Evolutionary conservation across 1,284 basidiomycete genomes (phyloP).

Genomic region (Microbotryum scabiosae): DNA sequence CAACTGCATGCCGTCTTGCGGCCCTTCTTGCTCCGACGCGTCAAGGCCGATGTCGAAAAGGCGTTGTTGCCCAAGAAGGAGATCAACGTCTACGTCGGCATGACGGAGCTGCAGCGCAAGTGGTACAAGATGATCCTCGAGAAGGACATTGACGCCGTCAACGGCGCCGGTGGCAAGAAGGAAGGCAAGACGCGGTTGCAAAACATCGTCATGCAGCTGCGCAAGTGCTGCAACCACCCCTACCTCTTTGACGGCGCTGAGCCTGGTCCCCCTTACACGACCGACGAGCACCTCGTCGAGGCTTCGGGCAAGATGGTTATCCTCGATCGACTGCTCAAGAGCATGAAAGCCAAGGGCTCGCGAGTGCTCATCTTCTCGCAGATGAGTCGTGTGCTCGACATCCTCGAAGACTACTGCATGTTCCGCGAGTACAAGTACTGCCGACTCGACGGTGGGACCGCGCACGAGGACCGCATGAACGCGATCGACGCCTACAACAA

Average conservation of each 20-base stretch:
- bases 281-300: constrained; percentile 90
- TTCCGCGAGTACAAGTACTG: constrained; percentile 91
- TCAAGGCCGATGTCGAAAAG: constrained; percentile 98
- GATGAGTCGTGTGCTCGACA: constrained; percentile 93
- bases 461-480: constrained; percentile 89
- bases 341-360: constrained; percentile 86
- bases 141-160: constrained; percentile 98
- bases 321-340: constrained; percentile 81
- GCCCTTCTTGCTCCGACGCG: constrained; percentile 86
- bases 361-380: constrained; percentile 96
- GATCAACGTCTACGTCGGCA: constrained; percentile 96
- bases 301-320: constrained; percentile 98
- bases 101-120: constrained; percentile 96
- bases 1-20: constrained; percentile 94
- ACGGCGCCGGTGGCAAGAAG: constrained; percentile 90
- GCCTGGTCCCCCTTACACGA: constrained; percentile 96
- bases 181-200: constrained; percentile 95
- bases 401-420: constrained; percentile 93
- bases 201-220: constrained; percentile 98
- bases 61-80: constrained; percentile 95
- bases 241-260: constrained; percentile 82
- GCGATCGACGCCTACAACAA: constrained; percentile 99
- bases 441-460: constrained; percentile 90
- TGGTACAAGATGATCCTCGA: constrained; percentile 95
- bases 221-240: constrained; percentile 53